Evolutionary conservation across 345 rosid species (phyloP).

Genomic region (Corymbia maculata): DNA sequence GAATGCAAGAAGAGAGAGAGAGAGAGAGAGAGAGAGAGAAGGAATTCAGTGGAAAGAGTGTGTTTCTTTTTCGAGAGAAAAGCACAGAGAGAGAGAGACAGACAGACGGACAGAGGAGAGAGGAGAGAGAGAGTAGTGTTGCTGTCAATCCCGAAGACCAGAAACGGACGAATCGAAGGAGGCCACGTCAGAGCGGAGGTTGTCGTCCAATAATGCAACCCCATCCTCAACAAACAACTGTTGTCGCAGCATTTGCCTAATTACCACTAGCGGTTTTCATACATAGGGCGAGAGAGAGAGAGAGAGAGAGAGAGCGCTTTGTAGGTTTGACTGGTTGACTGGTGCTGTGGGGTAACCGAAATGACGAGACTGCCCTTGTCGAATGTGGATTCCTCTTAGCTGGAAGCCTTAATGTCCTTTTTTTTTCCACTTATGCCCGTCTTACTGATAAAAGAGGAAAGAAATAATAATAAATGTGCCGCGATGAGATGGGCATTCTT

Average conservation of each 20-base stretch:
- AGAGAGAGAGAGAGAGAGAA: not conserved
- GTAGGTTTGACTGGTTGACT: not conserved
- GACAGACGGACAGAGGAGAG: constrained; percentile 15
- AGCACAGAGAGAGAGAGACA: constrained; percentile 16
- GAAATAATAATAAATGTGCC: not conserved
- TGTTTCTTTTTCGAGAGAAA: not conserved
- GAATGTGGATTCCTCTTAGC: not conserved
- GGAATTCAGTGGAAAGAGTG: not conserved
- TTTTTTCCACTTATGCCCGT: not conserved
- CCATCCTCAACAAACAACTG: not conserved
- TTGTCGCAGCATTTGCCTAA: not conserved
- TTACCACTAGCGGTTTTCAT: not conserved
- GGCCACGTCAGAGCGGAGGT: constrained; percentile 30
- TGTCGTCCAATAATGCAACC: not conserved
- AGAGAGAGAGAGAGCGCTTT: not conserved
- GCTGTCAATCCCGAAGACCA: constrained; percentile 42
- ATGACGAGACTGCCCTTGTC: not conserved
- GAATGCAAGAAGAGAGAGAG: constrained; percentile 5
- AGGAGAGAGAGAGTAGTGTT: not conserved
- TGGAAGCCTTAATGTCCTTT: not conserved
- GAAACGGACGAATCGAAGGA: constrained; percentile 4
- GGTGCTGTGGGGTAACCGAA: not conserved
- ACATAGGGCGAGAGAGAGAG: too few relatives aligned
- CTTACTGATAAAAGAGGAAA: not conserved
- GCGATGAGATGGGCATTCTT: not conserved